phyloP scores from a whole-genome alignment of 2,329 filamentous ascomycete genomes.

The Xylariaceae sp. region DNA sequence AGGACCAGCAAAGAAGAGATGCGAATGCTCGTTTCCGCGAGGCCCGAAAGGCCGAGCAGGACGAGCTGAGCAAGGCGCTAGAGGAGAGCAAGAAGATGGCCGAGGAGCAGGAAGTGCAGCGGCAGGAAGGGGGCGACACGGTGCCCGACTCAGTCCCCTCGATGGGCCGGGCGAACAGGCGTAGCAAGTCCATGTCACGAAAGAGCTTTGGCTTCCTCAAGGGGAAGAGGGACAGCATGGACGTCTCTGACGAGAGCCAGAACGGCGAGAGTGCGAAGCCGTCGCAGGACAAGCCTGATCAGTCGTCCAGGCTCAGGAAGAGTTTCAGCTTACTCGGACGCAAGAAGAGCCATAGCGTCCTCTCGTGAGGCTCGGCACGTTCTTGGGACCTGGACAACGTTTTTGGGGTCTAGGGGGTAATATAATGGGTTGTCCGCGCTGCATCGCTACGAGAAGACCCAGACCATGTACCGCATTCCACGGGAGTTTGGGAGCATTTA shows the following conservation, averaged over 20 bases:
- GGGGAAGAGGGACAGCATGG: constrained; percentile 27
- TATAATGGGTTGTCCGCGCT: too few species aligned
- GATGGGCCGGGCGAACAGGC: constrained; percentile 60
- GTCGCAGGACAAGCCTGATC: constrained; percentile 29
- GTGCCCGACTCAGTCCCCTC: constrained; percentile 20
- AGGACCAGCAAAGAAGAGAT: constrained; percentile 37
- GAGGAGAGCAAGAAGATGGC: constrained; percentile 47
- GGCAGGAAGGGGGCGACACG: constrained; percentile 42
- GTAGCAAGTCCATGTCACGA: constrained; percentile 71
- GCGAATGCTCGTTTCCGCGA: constrained; percentile 27
- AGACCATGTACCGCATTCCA: too few species aligned
- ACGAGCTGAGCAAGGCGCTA: constrained; percentile 51
- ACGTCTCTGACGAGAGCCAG: constrained; percentile 23
- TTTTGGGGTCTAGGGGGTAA: too few species aligned
- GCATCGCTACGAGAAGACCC: too few species aligned
- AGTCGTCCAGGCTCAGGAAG: constrained; percentile 46
- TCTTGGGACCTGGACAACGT: not conserved
- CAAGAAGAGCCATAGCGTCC: constrained; percentile 58
- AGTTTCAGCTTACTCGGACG: constrained; percentile 61
- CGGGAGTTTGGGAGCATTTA: too few species aligned
- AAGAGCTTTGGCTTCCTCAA: constrained; percentile 66
- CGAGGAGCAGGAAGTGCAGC: constrained; percentile 48
- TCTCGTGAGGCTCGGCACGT: constrained; percentile 19
- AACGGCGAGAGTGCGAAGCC: constrained; percentile 22
- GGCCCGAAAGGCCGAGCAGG: constrained; percentile 37